phyloP scores from a whole-genome alignment of 2,329 filamentous ascomycete species.

The Ceratocystis cacaofunesta region DNA sequence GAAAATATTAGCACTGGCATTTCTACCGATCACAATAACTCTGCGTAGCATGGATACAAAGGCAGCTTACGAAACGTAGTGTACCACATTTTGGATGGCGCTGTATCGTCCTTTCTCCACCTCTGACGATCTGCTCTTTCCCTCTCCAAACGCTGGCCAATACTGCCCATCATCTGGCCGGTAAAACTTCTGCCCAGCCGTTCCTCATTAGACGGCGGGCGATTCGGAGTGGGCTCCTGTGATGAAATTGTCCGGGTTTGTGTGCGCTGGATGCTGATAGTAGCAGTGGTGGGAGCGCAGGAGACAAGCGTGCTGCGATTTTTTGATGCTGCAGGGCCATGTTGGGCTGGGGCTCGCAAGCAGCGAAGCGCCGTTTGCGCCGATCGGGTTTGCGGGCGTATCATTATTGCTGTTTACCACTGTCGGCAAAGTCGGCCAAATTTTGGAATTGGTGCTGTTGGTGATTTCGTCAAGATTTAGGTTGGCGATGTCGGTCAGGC shows the following conservation, averaged over 20 bases:
- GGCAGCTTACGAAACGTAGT: constrained; percentile 37
- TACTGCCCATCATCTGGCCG: constrained; percentile 46
- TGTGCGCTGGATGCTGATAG: not conserved
- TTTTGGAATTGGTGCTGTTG: not conserved
- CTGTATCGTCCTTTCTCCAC: constrained; percentile 29
- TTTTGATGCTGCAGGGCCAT: not conserved
- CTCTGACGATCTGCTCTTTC: constrained; percentile 40
- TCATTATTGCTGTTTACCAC: not conserved
- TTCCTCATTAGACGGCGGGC: constrained; percentile 24
- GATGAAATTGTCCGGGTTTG: constrained; percentile 5
- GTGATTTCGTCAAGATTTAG: not conserved
- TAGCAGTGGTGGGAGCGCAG: not conserved
- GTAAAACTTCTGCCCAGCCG: constrained; percentile 34
- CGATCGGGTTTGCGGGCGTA: not conserved
- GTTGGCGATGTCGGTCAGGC: not conserved
- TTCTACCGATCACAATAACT: no score
- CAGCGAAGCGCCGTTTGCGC: not conserved
- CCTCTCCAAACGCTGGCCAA: constrained; percentile 37
- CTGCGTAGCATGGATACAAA: not conserved
- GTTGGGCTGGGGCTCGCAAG: not conserved
- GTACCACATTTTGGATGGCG: constrained; percentile 33
- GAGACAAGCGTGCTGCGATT: not conserved
- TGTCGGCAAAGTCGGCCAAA: no score
- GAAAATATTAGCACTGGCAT: not conserved
- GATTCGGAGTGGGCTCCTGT: constrained; percentile 10